Conservation (phyloP, 2,329 filamentous ascomycete genomes). For the Arachnomyces sp. region DNA sequence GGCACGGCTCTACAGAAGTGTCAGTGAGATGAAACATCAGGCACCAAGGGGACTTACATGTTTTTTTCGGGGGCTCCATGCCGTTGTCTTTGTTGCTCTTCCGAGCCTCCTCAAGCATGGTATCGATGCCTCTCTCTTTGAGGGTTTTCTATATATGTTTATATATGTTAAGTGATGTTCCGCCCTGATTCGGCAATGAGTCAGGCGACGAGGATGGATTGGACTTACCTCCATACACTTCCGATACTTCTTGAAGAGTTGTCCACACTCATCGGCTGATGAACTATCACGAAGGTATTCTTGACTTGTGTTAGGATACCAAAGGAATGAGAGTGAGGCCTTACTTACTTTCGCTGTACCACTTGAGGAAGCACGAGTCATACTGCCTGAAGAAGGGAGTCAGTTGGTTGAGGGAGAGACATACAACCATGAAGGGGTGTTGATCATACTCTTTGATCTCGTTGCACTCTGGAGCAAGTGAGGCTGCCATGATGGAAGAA, state of each 20-base stretch:
- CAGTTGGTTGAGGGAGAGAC: slow-evolving; percentile 6
- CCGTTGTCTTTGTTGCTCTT: slow-evolving; percentile 88
- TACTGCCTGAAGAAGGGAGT: slow-evolving; percentile 59
- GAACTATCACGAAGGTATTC: slow-evolving; percentile 85
- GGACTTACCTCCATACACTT: slow-evolving; percentile 67
- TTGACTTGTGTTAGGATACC: slow-evolving; percentile 28
- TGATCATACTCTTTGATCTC: slow-evolving; percentile 78
- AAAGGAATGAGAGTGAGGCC: slow-evolving; percentile 3
- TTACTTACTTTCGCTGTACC: slow-evolving; percentile 92
- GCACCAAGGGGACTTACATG: too few species aligned
- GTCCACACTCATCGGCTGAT: slow-evolving; percentile 75
- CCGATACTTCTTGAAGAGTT: slow-evolving; percentile 81
- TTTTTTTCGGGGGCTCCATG: slow-evolving; percentile 13
- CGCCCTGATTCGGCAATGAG: background rate
- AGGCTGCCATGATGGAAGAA: slow-evolving; percentile 68
- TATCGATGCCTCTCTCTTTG: slow-evolving; percentile 84
- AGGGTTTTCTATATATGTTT: slow-evolving; percentile 58
- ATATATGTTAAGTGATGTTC: slow-evolving; percentile 2
- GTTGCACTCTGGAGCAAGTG: slow-evolving; percentile 88
- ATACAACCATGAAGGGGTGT: too few species aligned
- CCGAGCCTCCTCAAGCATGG: slow-evolving; percentile 81
- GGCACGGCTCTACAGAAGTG: too few species aligned
- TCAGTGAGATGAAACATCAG: too few species aligned
- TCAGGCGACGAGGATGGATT: slow-evolving; percentile 5
- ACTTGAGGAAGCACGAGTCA: slow-evolving; percentile 95